phyloP scores from a whole-genome alignment of 129 eudicot species.

The Calendula officinalis region DNA sequence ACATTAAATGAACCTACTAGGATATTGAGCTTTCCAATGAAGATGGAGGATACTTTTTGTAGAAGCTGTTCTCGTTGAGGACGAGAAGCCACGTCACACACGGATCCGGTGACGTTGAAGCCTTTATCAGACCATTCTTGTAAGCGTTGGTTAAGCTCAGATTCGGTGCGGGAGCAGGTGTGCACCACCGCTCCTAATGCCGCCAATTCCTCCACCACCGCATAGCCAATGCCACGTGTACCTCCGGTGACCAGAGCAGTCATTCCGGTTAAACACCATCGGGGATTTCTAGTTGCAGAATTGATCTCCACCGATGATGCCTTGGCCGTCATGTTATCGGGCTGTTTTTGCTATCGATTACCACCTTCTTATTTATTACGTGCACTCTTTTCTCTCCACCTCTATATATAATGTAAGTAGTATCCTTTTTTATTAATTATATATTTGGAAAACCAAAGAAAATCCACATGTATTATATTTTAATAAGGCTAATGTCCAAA shows the following conservation, averaged over 20 bases:
- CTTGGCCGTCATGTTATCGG: background rate
- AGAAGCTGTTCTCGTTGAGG: constrained; percentile 8
- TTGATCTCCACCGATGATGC: background rate
- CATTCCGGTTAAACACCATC: background rate
- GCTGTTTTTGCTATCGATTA: background rate
- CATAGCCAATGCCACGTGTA: background rate
- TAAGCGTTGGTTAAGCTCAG: background rate
- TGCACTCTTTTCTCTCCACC: too few species aligned
- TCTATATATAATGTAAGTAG: too few species aligned
- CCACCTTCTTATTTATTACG: too few species aligned
- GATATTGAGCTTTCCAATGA: background rate
- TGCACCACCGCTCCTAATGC: background rate
- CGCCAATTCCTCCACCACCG: constrained; percentile 1
- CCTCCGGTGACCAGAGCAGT: constrained; percentile 8
- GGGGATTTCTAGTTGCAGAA: background rate
- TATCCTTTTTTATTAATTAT: too few species aligned
- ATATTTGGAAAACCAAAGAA: too few species aligned
- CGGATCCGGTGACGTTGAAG: background rate
- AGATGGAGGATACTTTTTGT: background rate
- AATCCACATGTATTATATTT: too few species aligned
- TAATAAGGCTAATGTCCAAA: too few species aligned
- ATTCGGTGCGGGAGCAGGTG: background rate
- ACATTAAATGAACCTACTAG: background rate
- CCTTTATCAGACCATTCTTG: background rate
- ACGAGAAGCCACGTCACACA: constrained; percentile 8